Percentiles rank a stretch among this genome's conserved stretches.
These are phyloP conservation scores for Aspergillus biplanus DNA, from an alignment of 495 filamentous ascomycete genomes.

Conservation along the genomic window DNA sequence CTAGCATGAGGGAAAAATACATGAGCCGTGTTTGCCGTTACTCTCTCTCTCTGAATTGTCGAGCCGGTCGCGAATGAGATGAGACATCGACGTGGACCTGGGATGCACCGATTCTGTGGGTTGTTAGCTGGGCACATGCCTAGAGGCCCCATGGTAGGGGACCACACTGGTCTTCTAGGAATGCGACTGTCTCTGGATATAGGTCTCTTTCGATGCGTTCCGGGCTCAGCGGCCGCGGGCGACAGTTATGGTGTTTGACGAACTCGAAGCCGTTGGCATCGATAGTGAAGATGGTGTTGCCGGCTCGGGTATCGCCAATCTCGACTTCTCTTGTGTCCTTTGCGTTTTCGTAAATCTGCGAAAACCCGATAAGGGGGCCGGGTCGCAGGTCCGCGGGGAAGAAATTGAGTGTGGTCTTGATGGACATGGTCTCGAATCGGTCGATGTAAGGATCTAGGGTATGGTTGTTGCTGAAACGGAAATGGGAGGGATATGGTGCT, in stretches of 20 bases:
- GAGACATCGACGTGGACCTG: not conserved
- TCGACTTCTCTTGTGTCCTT: conserved; percentile 2
- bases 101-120: not conserved
- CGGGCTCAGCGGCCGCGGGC: not conserved
- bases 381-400: not conserved
- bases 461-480: not conserved
- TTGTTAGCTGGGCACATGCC: not conserved
- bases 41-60: not conserved
- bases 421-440: not conserved
- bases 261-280: not conserved
- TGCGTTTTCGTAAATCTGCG: not conserved
- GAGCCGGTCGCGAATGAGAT: not conserved
- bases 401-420: not conserved
- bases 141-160: not conserved
- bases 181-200: not conserved
- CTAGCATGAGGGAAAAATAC: too few relatives aligned
- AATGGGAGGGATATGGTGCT: not conserved
- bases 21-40: too few relatives aligned
- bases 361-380: not conserved
- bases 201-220: not conserved
- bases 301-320: not conserved
- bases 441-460: not conserved
- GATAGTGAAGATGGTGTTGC: not conserved
- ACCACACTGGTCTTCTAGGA: not conserved
- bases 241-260: not conserved